phyloP scores from a whole-genome alignment of 176 grass and related monocot species.

The Zoysia pacifica region DNA sequence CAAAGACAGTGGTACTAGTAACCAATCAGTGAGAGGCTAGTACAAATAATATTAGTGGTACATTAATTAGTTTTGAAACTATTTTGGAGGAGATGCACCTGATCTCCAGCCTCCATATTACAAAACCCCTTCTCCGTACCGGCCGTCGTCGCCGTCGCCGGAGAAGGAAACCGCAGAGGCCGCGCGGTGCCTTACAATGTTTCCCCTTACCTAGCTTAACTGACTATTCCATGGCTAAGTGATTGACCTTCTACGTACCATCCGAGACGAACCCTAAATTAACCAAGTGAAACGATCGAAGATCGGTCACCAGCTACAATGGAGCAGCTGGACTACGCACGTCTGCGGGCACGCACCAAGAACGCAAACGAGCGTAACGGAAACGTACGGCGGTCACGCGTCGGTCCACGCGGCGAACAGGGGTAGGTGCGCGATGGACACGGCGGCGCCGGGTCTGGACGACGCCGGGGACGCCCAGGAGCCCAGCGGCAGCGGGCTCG shows the following conservation, averaged over 20 bases:
- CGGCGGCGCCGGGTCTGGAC: slow-evolving; percentile 34
- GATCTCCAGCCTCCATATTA: slow-evolving; percentile 53
- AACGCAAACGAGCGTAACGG: not conserved
- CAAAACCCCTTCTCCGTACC: slow-evolving; percentile 69
- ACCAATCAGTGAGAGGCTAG: slow-evolving; percentile 24
- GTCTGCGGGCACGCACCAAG: not conserved
- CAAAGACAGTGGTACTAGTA: too few relatives aligned
- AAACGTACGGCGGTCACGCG: slow-evolving; percentile 37
- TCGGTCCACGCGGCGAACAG: slow-evolving; percentile 91
- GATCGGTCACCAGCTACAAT: not conserved
- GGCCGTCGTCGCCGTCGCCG: not conserved
- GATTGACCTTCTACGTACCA: not conserved
- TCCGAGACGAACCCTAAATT: slow-evolving; percentile 11
- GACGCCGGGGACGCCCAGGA: slow-evolving; percentile 60
- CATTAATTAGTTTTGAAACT: slow-evolving; percentile 30
- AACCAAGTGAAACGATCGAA: not conserved
- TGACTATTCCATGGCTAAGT: not conserved
- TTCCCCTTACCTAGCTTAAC: slow-evolving; percentile 5
- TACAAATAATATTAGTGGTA: slow-evolving; percentile 5
- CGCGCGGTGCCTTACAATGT: slow-evolving; percentile 5
- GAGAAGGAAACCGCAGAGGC: slow-evolving; percentile 55
- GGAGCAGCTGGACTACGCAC: not conserved
- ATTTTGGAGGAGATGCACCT: slow-evolving; percentile 57
- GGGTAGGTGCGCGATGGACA: slow-evolving; percentile 92
- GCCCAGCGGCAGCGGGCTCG: slow-evolving; percentile 42